Conservation (phyloP, 1,139 yeast genomes). For the Taiozyma sp. region DNA sequence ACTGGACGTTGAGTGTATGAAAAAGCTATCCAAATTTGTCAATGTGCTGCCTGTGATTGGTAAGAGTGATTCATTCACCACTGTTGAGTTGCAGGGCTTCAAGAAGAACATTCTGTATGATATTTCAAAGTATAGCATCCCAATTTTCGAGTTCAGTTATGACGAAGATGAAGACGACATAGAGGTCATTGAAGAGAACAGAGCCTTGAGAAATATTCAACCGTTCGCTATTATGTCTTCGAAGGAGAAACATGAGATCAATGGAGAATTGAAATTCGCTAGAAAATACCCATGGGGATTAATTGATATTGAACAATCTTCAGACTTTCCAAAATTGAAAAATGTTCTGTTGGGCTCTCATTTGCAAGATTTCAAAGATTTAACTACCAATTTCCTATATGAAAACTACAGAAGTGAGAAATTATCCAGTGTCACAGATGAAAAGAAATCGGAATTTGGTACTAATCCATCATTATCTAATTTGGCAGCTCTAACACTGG, state of each 20-base stretch:
- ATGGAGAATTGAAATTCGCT: slow-evolving; percentile 50
- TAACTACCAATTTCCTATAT: slow-evolving; percentile 73
- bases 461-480: slow-evolving; percentile 54
- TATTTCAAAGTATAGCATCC: slow-evolving; percentile 60
- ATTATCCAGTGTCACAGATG: slow-evolving; percentile 37
- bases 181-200: slow-evolving; percentile 64
- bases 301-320: slow-evolving; percentile 53
- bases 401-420: slow-evolving; percentile 78
- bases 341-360: slow-evolving; percentile 72
- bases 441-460: slow-evolving; percentile 4
- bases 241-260: slow-evolving; percentile 42
- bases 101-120: slow-evolving; percentile 52
- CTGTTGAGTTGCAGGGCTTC: slow-evolving; percentile 48
- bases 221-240: slow-evolving; percentile 74
- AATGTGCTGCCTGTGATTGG: slow-evolving; percentile 69
- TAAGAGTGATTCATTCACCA: slow-evolving; percentile 67
- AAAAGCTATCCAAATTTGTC: slow-evolving; percentile 61
- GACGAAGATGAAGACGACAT: slow-evolving; percentile 54
- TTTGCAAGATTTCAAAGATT: slow-evolving; percentile 75
- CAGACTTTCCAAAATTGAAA: slow-evolving; percentile 61
- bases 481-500: slow-evolving; percentile 47
- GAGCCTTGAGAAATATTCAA: slow-evolving; percentile 51
- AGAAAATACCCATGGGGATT: slow-evolving; percentile 80
- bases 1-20: slow-evolving; percentile 65
- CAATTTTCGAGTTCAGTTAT: slow-evolving; percentile 60